Conservation (phyloP, 2,329 filamentous ascomycete genomes). For the Apiospora koreana region DNA sequence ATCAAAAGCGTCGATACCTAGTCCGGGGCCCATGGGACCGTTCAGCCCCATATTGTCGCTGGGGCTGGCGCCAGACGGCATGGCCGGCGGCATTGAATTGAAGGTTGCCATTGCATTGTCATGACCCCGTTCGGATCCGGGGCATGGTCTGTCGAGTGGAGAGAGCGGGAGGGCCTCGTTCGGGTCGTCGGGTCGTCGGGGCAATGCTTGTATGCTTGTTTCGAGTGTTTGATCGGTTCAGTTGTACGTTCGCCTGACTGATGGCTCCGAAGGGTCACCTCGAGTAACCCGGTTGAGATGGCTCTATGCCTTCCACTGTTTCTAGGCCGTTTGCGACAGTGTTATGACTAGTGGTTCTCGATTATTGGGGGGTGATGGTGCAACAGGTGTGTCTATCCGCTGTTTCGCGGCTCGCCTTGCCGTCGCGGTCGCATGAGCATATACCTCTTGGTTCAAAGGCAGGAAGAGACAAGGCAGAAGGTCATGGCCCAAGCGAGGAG, state of each 20-base stretch:
- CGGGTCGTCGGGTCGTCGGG: not conserved
- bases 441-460: not conserved
- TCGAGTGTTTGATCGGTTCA: not conserved
- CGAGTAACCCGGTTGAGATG: not conserved
- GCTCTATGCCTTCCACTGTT: not conserved
- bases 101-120: slow-evolving; percentile 59
- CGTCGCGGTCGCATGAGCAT: not conserved
- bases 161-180: not conserved
- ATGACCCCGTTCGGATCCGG: slow-evolving; percentile 20
- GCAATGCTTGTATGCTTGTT: not conserved
- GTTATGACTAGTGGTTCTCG: too few relatives aligned
- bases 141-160: not conserved
- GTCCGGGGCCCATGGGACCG: slow-evolving; percentile 20
- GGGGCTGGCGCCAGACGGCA: slow-evolving; percentile 45
- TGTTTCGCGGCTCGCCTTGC: not conserved
- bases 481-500: not conserved
- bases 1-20: slow-evolving; percentile 54
- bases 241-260: not conserved
- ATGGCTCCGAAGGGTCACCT: not conserved
- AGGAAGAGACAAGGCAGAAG: not conserved
- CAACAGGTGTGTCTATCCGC: not conserved
- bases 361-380: not conserved
- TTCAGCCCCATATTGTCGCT: slow-evolving; percentile 48
- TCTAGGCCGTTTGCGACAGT: not conserved
- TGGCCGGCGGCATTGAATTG: slow-evolving; percentile 54